Percentiles rank a stretch among this genome's conserved stretches.
Evolutionary conservation across 2,329 filamentous ascomycete genomes (phyloP).

Genomic region (Hypoxylon sp.): DNA sequence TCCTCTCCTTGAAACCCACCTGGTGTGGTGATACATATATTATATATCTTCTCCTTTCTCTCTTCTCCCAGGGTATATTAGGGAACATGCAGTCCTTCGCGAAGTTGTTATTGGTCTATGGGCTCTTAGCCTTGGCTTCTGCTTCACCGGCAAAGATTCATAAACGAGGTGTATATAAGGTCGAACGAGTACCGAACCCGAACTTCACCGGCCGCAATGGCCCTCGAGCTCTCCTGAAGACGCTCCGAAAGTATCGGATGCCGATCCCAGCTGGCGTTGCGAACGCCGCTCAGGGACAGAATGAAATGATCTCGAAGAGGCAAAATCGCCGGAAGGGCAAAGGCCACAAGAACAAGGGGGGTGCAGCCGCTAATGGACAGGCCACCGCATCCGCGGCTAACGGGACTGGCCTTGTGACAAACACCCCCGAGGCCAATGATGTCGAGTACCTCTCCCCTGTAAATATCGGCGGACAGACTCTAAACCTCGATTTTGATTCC

Average conservation of each 20-base stretch:
- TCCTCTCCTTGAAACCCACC: conserved; percentile 46
- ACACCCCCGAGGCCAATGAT: conserved; percentile 52
- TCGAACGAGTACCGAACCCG: conserved; percentile 53
- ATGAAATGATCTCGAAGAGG: conserved; percentile 52
- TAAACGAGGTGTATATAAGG: conserved; percentile 54
- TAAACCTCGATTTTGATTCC: conserved; percentile 57
- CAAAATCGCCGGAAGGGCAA: conserved; percentile 43
- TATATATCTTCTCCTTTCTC: conserved; percentile 22
- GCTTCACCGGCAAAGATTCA: conserved; percentile 50
- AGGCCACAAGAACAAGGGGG: conserved; percentile 40
- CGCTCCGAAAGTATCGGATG: conserved; percentile 55
- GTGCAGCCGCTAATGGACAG: conserved; percentile 32
- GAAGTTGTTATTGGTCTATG: conserved; percentile 49
- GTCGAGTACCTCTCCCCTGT: conserved; percentile 55
- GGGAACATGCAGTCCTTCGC: conserved; percentile 52
- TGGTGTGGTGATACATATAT: conserved; percentile 48
- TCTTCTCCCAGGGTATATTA: conserved; percentile 24
- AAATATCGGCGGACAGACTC: conserved; percentile 54
- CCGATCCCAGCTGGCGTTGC: conserved; percentile 50
- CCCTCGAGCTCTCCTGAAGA: conserved; percentile 52
- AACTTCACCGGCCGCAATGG: conserved; percentile 52
- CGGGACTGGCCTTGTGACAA: conserved; percentile 49
- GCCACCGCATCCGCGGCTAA: conserved; percentile 38
- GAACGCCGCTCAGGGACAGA: conserved; percentile 42
- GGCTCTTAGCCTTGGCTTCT: conserved; percentile 50